Evolutionary conservation across 805 yeast species (phyloP).

Genomic region (Zygoascus ofunaensis): DNA sequence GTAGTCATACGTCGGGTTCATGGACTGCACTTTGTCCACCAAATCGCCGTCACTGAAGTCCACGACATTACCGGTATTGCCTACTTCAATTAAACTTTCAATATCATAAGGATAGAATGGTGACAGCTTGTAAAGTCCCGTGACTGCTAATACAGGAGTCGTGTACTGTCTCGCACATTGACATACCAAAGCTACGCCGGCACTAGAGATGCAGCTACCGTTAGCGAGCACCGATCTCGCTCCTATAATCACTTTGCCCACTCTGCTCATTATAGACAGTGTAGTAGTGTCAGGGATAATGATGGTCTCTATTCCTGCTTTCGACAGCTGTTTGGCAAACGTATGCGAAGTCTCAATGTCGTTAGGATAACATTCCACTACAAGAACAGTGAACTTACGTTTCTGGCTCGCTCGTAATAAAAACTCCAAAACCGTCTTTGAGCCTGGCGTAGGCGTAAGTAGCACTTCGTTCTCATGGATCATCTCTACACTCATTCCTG

Average conservation of each 20-base stretch:
- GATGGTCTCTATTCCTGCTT: conserved; percentile 80
- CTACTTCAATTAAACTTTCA: conserved; percentile 78
- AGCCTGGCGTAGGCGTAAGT: conserved; percentile 90
- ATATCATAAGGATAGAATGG: conserved; percentile 88
- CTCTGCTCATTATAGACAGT: conserved; percentile 93
- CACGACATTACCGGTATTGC: conserved; percentile 83
- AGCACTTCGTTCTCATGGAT: conserved; percentile 72
- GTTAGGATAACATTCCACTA: conserved; percentile 89
- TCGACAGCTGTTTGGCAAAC: conserved; percentile 71
- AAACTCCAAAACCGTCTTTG: conserved; percentile 81
- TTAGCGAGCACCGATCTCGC: conserved; percentile 89
- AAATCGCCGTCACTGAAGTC: conserved; percentile 62
- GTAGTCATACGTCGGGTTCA: conserved; percentile 85
- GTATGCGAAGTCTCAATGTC: conserved; percentile 66
- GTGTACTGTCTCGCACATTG: conserved; percentile 92
- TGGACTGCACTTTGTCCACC: conserved; percentile 65
- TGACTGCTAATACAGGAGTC: conserved; percentile 94
- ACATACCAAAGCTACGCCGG: conserved; percentile 88
- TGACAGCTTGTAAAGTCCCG: conserved; percentile 86
- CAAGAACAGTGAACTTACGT: conserved; percentile 79
- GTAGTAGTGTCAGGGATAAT: conserved; percentile 89
- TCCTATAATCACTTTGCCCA: conserved; percentile 91
- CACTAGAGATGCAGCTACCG: conserved; percentile 84
- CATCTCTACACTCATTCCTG: conserved; percentile 82
- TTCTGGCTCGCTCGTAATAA: conserved; percentile 77